phyloP scores from a whole-genome alignment of 2,329 filamentous ascomycete genomes.

The Xylaria multiplex region DNA sequence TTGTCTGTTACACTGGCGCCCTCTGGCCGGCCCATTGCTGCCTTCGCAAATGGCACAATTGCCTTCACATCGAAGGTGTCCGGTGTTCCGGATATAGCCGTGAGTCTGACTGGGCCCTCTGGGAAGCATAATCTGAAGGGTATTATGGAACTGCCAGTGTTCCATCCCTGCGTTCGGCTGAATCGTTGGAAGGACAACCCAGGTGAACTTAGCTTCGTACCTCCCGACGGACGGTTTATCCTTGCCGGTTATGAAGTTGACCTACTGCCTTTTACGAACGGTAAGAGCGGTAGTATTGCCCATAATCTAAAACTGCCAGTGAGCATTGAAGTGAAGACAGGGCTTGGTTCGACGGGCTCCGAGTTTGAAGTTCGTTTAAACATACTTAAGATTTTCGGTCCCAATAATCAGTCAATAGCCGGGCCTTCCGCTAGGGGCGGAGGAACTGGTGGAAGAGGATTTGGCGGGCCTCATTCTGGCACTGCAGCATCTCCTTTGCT shows the following conservation, averaged over 20 bases:
- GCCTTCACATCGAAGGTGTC: slow-evolving; percentile 96
- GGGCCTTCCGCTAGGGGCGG: slow-evolving; percentile 56
- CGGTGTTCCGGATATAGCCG: slow-evolving; percentile 87
- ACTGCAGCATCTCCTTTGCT: slow-evolving; percentile 69
- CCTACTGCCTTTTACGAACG: slow-evolving; percentile 76
- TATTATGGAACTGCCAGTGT: slow-evolving; percentile 88
- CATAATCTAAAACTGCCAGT: slow-evolving; percentile 82
- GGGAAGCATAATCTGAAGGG: slow-evolving; percentile 79
- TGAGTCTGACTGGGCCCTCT: slow-evolving; percentile 82
- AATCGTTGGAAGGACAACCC: slow-evolving; percentile 89
- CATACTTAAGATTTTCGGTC: slow-evolving; percentile 71
- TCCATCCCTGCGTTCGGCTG: slow-evolving; percentile 93
- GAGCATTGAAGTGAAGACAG: slow-evolving; percentile 81
- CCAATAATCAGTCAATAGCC: slow-evolving; percentile 50
- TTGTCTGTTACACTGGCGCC: slow-evolving; percentile 88
- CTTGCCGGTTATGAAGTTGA: slow-evolving; percentile 95
- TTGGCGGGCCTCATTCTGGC: slow-evolving; percentile 60
- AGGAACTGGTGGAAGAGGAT: slow-evolving; percentile 53
- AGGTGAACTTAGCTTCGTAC: slow-evolving; percentile 93
- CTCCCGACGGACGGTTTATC: slow-evolving; percentile 93
- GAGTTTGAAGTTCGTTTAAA: slow-evolving; percentile 90
- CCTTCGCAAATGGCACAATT: slow-evolving; percentile 90
- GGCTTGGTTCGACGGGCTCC: slow-evolving; percentile 76
- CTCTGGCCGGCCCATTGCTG: slow-evolving; percentile 85
- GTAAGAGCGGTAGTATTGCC: slow-evolving; percentile 64